phyloP scores from a whole-genome alignment of 352 stramenopile species.

The Pseudoperonospora humuli region DNA sequence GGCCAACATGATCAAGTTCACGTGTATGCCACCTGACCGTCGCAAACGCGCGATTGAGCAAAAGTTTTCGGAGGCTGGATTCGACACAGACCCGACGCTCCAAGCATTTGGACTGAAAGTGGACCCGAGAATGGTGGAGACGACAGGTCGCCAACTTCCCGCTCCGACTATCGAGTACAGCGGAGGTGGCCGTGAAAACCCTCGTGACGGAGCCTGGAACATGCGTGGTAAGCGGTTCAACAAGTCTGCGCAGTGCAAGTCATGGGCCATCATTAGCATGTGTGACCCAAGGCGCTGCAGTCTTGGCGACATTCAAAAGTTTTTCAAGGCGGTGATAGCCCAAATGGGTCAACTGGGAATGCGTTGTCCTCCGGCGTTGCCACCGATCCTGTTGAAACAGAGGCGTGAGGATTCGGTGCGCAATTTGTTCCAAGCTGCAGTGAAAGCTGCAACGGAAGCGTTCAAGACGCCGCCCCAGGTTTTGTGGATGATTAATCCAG shows the following conservation, averaged over 20 bases:
- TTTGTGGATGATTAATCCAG: slow-evolving; percentile 54
- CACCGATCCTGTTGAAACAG: slow-evolving; percentile 37
- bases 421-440: slow-evolving; percentile 32
- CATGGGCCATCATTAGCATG: slow-evolving; percentile 47
- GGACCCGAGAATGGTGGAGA: slow-evolving; percentile 43
- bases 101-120: slow-evolving; percentile 53
- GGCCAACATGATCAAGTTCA: slow-evolving; percentile 76
- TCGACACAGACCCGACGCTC: slow-evolving; percentile 42
- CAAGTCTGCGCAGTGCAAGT: slow-evolving; percentile 29
- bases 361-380: slow-evolving; percentile 21
- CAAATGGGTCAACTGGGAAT: slow-evolving; percentile 59
- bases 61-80: slow-evolving; percentile 50
- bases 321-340: slow-evolving; percentile 48
- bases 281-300: slow-evolving; percentile 35
- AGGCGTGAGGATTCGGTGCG: slow-evolving; percentile 29
- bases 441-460: slow-evolving; percentile 21
- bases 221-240: slow-evolving; percentile 55
- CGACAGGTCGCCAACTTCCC: slow-evolving; percentile 36
- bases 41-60: slow-evolving; percentile 54
- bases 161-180: slow-evolving; percentile 47
- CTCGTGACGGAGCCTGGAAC: slow-evolving; percentile 61
- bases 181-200: slow-evolving; percentile 31
- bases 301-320: slow-evolving; percentile 28
- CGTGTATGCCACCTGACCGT: slow-evolving; percentile 42
- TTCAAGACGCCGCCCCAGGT: slow-evolving; percentile 35